Evolutionary conservation across 73 alveolate genomes (phyloP).

Genomic region (Blepharisma stoltei): DNA sequence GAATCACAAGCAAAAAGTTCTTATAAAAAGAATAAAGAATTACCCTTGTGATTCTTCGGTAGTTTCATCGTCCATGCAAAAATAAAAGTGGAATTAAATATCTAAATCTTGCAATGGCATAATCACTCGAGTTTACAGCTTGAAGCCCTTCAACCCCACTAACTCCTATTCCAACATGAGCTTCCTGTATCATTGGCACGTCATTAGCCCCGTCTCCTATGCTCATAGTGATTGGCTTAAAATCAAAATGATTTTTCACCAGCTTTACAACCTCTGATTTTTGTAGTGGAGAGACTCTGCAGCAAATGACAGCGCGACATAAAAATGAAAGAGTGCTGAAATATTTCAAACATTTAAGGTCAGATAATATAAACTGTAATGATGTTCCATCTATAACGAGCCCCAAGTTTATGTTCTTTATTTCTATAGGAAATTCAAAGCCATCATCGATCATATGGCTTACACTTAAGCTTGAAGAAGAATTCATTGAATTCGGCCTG

Average conservation of each 20-base stretch:
- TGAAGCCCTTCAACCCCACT: constrained; percentile 8
- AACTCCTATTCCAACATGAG: constrained; percentile 14
- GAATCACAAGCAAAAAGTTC: constrained; percentile 6
- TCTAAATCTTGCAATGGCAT: constrained; percentile 76
- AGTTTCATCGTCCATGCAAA: constrained; percentile 96
- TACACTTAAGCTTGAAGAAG: neutral
- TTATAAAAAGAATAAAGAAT: constrained; percentile 30
- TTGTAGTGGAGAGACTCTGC: neutral
- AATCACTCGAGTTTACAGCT: constrained; percentile 86
- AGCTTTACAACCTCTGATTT: neutral
- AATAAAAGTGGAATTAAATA: constrained; percentile 79
- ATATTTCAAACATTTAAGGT: neutral
- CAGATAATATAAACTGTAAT: neutral
- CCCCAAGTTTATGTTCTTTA: neutral
- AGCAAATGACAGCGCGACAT: neutral
- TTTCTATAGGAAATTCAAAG: no score
- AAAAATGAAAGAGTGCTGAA: neutral
- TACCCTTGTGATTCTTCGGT: constrained; percentile 68
- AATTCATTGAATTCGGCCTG: neutral
- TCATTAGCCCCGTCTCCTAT: constrained; percentile 13
- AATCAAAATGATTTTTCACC: neutral
- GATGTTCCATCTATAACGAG: neutral
- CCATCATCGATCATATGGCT: neutral
- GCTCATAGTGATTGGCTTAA: constrained; percentile 1
- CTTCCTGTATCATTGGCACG: neutral